Conservation (phyloP, 2,329 filamentous ascomycete species). For the Dactylellina drechsleri region DNA sequence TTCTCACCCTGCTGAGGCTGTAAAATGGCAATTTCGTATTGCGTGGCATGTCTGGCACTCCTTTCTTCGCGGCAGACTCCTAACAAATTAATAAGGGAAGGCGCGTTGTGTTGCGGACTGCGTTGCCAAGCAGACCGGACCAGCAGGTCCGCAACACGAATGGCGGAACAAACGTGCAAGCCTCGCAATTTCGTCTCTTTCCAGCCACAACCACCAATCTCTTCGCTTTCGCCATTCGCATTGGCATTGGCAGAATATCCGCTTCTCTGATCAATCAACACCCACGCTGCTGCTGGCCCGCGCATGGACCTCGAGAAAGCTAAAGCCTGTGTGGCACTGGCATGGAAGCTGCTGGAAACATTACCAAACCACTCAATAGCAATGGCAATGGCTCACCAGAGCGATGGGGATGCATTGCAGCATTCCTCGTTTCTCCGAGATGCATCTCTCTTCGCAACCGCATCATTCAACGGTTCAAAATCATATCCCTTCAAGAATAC, state of each 20-base stretch:
- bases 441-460: slow-evolving; percentile 4
- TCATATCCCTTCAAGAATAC: too few species aligned
- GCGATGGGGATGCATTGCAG: background rate
- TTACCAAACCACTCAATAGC: slow-evolving; percentile 3
- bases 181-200: slow-evolving; percentile 35
- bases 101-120: slow-evolving; percentile 12
- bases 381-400: background rate
- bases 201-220: slow-evolving; percentile 32
- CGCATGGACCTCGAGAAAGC: background rate
- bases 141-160: slow-evolving; percentile 30
- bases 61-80: background rate
- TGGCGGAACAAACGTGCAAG: slow-evolving; percentile 1
- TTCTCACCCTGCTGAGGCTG: slow-evolving; percentile 17
- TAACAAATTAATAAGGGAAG: background rate
- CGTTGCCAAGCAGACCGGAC: slow-evolving; percentile 33
- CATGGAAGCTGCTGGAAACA: slow-evolving; percentile 47
- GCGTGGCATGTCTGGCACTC: slow-evolving; percentile 39
- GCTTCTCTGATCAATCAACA: background rate
- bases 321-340: background rate
- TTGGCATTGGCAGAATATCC: background rate
- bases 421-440: slow-evolving; percentile 36
- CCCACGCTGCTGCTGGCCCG: background rate
- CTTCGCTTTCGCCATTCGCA: background rate
- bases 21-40: slow-evolving; percentile 32
- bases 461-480: background rate